Evolutionary conservation across 1,139 yeast genomes (phyloP), one percentile per base, ranked within the genome.

Genomic region (Torulaspora globosa): DNA sequence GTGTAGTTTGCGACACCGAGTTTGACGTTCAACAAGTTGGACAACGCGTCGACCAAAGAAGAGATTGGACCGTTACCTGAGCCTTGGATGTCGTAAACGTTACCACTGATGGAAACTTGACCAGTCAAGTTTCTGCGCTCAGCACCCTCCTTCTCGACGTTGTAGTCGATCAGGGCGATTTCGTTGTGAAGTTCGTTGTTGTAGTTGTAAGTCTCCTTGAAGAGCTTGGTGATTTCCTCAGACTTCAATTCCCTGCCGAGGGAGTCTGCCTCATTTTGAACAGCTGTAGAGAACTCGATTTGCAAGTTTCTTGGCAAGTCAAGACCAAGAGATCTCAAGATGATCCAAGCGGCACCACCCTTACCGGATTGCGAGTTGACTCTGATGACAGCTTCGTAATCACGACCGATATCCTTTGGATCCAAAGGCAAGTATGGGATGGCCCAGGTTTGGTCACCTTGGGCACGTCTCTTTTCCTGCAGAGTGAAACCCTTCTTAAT

Each of bases 311-410:
- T 82, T 52, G 98, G 98, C 58, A 92, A 76, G 62, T 92, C 97
- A 52, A 92, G 77, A 55, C 90, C 97, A 65, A 92, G 75, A 53
- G 85, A 79, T 63, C 95, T 80, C 60, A 89, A 77, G 62, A 92
- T 84, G 55, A 92, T 85, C 97, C 97, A 92, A 26, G 97, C 95
- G 24, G 97, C 95, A 65, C 97, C 97, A 65, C 97, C 97, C 72
- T 92, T 92, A 63, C 98, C 98, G 23, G 95, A 84, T 73, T 92
- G 97, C 9, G 97, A 89, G 73, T 92, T 92, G 69, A 92, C 97
- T 69, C 98, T 81, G 63, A 92, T 92, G 54, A 92, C 95, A 37
- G 97, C 97, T 72, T 92, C 97, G 70, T 92, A 92, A 47, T 87
- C 90, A 71, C 97, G 82, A 49, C 97, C 97, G 59, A 92, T 84